Base-by-base conservation (phyloP, 495 filamentous ascomycete genomes). In the Venustampulla echinocandica region DNA sequence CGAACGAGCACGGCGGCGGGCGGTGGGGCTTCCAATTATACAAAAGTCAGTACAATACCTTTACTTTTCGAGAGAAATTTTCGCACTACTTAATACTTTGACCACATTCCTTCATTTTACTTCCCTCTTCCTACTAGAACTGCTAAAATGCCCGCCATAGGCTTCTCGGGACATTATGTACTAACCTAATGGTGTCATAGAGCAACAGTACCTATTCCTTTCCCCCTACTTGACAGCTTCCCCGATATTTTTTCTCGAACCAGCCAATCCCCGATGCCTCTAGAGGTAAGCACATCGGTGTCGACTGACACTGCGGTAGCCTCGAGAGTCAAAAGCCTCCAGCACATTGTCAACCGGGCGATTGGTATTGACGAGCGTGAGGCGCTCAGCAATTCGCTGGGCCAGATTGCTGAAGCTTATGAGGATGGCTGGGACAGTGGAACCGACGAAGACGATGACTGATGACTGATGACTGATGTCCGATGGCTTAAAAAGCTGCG, bases 361-460 rank as follows among this genome's bases (percentile, higher is more conserved):
- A 70, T 87, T 21, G 71, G 72, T 2, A 56, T 95, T 6, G 84
- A 89, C 47, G 90, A 96, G 53, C 75, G 84, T 10, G 92, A 98
- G 64, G 71, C 69, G 10, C 70, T 98, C 25, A 74, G 78, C 4
- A 90, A 95, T 55, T 82, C 86, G n/a, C 69, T 98, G 21, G 81
- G 81, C 35, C 84, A 85, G 55, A 82, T 96, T 47, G 79, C 82
- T 10, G 90, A 95, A 58, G 81, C 80, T 48, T 97, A 94, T 58
- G 81, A 87, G 56, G 85, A 90, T 41, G 90, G 88, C 1, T 97
- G 88, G 87, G 76, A 80, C 28, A 90, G 85, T 63, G 89, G 81
- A 44, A 84, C 79, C 38, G 88, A 94, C 38, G 80, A 80, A 10
- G 87, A 84, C 28, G 84, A 89, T 52, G 89, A 90, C 50, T 82